Conservation (phyloP, 306 rosid species). For the Spatholobus suberectus region DNA sequence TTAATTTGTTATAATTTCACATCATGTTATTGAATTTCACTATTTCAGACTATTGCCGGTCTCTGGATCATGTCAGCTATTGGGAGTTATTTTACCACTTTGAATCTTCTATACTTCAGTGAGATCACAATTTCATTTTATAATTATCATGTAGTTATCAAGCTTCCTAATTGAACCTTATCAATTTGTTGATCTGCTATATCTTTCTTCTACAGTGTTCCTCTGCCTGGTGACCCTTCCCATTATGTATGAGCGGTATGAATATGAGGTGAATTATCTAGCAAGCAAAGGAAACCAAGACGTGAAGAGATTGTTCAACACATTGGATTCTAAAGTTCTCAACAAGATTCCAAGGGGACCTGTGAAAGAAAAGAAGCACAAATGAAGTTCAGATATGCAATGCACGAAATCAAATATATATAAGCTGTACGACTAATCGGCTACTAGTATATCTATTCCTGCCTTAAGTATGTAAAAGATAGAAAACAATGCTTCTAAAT, state of each 20-base stretch:
- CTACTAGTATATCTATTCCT: background rate
- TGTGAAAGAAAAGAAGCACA: conserved; percentile 49
- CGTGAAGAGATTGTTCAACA: conserved; percentile 47
- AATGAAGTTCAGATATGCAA: conserved; percentile 19
- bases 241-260: conserved; percentile 62
- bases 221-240: conserved; percentile 55
- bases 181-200: conserved; percentile 8
- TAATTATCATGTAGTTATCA: background rate
- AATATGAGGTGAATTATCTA: conserved; percentile 58
- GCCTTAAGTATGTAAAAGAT: background rate
- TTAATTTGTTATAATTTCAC: conserved; percentile 15
- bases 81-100: conserved; percentile 51
- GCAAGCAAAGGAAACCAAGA: conserved; percentile 59
- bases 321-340: conserved; percentile 57
- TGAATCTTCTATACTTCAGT: conserved; percentile 63
- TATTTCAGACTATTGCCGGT: conserved; percentile 59
- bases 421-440: conserved; percentile 5
- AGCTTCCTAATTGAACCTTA: background rate
- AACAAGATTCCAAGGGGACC: conserved; percentile 76
- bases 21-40: conserved; percentile 27
- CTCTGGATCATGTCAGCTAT: conserved; percentile 64
- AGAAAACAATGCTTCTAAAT: background rate
- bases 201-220: conserved; percentile 44
- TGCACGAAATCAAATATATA: background rate
- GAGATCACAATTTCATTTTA: conserved; percentile 33